Evolutionary conservation across 768 basidiomycete species (phyloP).

Genomic region (Pleurotus platypus): DNA sequence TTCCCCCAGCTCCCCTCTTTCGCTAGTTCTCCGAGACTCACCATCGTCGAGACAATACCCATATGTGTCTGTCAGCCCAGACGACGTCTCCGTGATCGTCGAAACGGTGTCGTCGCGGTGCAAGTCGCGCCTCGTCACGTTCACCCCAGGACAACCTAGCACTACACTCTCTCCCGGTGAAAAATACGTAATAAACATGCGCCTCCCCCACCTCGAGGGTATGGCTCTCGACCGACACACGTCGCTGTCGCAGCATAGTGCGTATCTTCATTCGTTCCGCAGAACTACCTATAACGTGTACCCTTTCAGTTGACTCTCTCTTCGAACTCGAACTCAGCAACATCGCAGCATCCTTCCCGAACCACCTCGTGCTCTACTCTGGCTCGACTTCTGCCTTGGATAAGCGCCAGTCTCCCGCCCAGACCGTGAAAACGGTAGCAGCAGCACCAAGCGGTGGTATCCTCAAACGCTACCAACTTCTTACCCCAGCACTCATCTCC

Average conservation of each 20-base stretch:
- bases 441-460: slow-evolving; percentile 51
- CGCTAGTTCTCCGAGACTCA: slow-evolving; percentile 42
- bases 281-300: slow-evolving; percentile 8
- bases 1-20: slow-evolving; percentile 45
- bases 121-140: slow-evolving; percentile 42
- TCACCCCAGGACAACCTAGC: slow-evolving; percentile 33
- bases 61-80: slow-evolving; percentile 44
- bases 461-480: slow-evolving; percentile 69
- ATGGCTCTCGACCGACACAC: slow-evolving; percentile 40
- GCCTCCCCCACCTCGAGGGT: slow-evolving; percentile 48
- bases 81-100: slow-evolving; percentile 41
- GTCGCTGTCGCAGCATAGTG: slow-evolving; percentile 54
- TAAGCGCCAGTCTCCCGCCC: slow-evolving; percentile 34
- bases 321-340: slow-evolving; percentile 46
- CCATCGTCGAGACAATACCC: slow-evolving; percentile 61
- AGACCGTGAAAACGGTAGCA: slow-evolving; percentile 21
- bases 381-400: slow-evolving; percentile 42
- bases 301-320: slow-evolving; percentile 31
- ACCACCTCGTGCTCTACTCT: slow-evolving; percentile 64
- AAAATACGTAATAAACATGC: slow-evolving; percentile 58
- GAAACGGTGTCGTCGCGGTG: slow-evolving; percentile 49
- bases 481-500: slow-evolving; percentile 72
- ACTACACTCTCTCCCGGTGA: slow-evolving; percentile 29
- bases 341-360: slow-evolving; percentile 47
- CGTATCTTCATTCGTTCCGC: slow-evolving; percentile 15